Evolutionary conservation across 306 rosid species (phyloP).

Genomic region (Trifolium fragiferum): DNA sequence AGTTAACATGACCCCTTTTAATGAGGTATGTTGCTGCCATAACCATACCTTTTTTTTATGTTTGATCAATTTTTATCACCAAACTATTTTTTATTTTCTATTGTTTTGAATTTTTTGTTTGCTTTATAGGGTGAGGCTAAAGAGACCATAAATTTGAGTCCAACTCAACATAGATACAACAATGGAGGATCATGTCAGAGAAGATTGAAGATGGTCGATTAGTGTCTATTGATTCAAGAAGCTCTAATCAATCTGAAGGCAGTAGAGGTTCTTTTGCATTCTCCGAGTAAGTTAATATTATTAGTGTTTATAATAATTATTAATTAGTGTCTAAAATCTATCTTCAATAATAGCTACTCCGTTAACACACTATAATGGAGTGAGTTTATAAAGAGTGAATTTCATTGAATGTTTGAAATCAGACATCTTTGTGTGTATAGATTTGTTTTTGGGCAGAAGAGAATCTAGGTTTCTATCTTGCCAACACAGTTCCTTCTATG

Average conservation of each 20-base stretch:
- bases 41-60: neutral
- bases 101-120: neutral
- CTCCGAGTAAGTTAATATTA: constrained; percentile 62
- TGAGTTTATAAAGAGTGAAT: too few relatives aligned
- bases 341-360: neutral
- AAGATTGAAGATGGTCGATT: too few relatives aligned
- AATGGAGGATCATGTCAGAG: constrained; percentile 24
- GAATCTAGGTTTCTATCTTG: too few relatives aligned
- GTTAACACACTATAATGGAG: neutral
- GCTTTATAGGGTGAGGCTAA: constrained; percentile 44
- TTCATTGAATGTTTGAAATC: too few relatives aligned
- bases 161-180: constrained; percentile 19
- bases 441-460: too few relatives aligned
- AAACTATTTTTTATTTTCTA: neutral
- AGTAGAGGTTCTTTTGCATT: constrained; percentile 72
- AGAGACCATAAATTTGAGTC: constrained; percentile 31
- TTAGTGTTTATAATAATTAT: too few relatives aligned
- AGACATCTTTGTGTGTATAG: too few relatives aligned
- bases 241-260: constrained; percentile 55
- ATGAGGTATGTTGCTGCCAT: constrained; percentile 24
- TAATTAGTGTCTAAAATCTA: neutral
- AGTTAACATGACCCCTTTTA: constrained; percentile 31
- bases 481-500: too few relatives aligned
- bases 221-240: constrained; percentile 51
- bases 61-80: neutral